phyloP scores from a whole-genome alignment of 1,284 basidiomycete genomes.

The Meripilus lineatus region DNA sequence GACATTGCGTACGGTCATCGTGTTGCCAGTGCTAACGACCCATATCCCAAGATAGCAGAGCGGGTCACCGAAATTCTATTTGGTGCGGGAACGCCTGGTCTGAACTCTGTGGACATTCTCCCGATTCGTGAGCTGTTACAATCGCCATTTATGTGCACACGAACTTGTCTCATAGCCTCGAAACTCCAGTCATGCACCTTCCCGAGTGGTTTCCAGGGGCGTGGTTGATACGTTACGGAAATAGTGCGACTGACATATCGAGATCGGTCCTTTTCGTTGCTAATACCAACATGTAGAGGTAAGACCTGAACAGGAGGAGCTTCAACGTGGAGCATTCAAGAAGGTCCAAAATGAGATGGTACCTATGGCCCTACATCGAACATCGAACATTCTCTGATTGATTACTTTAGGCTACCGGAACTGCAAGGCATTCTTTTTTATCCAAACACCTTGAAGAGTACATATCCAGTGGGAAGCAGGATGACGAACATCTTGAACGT shows the following conservation, averaged over 20 bases:
- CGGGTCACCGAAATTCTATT: slow-evolving; percentile 43
- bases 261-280: too few relatives aligned
- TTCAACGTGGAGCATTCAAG: too few relatives aligned
- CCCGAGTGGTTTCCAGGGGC: background rate
- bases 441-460: background rate
- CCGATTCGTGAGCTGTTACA: slow-evolving; percentile 4
- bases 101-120: slow-evolving; percentile 1
- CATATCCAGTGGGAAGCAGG: too few relatives aligned
- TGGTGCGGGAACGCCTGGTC: slow-evolving; percentile 42
- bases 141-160: background rate
- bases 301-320: too few relatives aligned
- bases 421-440: background rate
- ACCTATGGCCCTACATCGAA: too few relatives aligned
- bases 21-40: slow-evolving; percentile 24
- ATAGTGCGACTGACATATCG: too few relatives aligned
- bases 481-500: too few relatives aligned
- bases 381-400: too few relatives aligned
- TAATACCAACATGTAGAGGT: too few relatives aligned
- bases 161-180: background rate
- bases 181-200: background rate
- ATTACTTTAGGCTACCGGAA: background rate
- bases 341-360: too few relatives aligned
- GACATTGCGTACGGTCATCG: slow-evolving; percentile 24
- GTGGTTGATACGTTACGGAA: too few relatives aligned
- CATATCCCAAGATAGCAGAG: slow-evolving; percentile 34